Percentiles rank a stretch among this genome's conserved stretches.
These are phyloP conservation scores for Deuterostichococcus epilithicus DNA, from an alignment of 139 green algal genomes.

Conservation along the genomic window DNA sequence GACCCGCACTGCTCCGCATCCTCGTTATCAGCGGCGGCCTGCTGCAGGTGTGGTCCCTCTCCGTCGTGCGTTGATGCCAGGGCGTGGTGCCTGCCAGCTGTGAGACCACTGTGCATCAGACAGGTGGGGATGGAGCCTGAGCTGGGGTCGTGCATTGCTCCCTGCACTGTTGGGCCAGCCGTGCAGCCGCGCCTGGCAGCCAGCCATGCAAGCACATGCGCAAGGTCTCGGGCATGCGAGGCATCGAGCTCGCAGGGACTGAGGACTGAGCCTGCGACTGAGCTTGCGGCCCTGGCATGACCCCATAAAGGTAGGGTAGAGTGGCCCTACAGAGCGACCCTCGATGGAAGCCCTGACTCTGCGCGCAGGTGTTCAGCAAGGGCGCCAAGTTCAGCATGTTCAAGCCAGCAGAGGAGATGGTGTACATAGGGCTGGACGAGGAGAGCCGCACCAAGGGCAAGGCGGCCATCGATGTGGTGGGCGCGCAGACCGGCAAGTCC, in stretches of 20 bases:
- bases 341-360: conserved; percentile 49
- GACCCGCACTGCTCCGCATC: conserved; percentile 6
- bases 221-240: too few relatives aligned
- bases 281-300: too few relatives aligned
- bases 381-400: conserved; percentile 90
- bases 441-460: conserved; percentile 85
- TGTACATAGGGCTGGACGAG: conserved; percentile 74
- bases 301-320: conserved; percentile 30
- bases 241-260: too few relatives aligned
- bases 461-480: conserved; percentile 90
- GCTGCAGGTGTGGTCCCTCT: conserved; percentile 16
- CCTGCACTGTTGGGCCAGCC: too few relatives aligned
- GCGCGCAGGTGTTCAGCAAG: conserved; percentile 75
- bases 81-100: too few relatives aligned
- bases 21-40: conserved; percentile 24
- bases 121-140: too few relatives aligned
- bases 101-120: too few relatives aligned
- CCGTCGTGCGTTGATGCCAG: background rate
- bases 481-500: conserved; percentile 74
- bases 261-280: too few relatives aligned
- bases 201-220: too few relatives aligned
- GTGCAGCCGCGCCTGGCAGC: too few relatives aligned
- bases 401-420: conserved; percentile 96
- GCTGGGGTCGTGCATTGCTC: too few relatives aligned
- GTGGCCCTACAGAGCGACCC: too few relatives aligned